These are phyloP conservation scores for Gliomastix tumulicola DNA, from an alignment of 2,329 filamentous ascomycete species.

Conservation along the genomic window DNA sequence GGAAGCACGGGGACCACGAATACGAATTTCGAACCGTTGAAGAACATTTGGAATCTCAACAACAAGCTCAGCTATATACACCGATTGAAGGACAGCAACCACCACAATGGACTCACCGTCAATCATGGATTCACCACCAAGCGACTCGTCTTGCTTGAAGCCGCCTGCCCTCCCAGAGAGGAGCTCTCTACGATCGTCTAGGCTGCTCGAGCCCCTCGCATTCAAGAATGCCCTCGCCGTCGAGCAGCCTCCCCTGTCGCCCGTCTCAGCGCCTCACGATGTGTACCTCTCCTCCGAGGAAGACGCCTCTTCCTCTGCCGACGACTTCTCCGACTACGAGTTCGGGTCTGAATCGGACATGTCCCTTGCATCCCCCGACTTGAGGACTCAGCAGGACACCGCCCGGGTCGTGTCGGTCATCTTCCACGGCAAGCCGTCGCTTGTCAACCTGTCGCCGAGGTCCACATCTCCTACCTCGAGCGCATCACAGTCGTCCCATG, in stretches of 20 bases:
- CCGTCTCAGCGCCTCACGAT: slow-evolving; percentile 44
- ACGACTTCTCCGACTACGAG: slow-evolving; percentile 51
- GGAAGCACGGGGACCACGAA: no score
- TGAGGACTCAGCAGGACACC: slow-evolving; percentile 43
- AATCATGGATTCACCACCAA: no score
- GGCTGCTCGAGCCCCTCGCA: slow-evolving; percentile 24
- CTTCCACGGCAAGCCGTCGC: slow-evolving; percentile 51
- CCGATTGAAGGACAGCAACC: no score
- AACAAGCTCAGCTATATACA: no score
- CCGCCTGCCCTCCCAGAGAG: slow-evolving; percentile 34
- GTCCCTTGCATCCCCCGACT: background rate
- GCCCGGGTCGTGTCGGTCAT: slow-evolving; percentile 53
- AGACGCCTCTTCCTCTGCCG: slow-evolving; percentile 55
- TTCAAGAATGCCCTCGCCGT: slow-evolving; percentile 8
- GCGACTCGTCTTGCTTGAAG: no score
- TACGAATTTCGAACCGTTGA: no score
- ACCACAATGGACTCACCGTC: no score
- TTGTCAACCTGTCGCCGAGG: slow-evolving; percentile 42
- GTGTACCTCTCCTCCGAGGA: slow-evolving; percentile 61
- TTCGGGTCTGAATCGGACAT: slow-evolving; percentile 35
- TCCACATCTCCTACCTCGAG: slow-evolving; percentile 15
- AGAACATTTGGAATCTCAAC: no score
- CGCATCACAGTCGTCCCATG: no score
- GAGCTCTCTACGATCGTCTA: slow-evolving; percentile 34
- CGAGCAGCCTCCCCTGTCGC: slow-evolving; percentile 21